These are phyloP conservation scores for Phialemonium atrogriseum DNA, from an alignment of 2,329 filamentous ascomycete species.

Conservation along the genomic window DNA sequence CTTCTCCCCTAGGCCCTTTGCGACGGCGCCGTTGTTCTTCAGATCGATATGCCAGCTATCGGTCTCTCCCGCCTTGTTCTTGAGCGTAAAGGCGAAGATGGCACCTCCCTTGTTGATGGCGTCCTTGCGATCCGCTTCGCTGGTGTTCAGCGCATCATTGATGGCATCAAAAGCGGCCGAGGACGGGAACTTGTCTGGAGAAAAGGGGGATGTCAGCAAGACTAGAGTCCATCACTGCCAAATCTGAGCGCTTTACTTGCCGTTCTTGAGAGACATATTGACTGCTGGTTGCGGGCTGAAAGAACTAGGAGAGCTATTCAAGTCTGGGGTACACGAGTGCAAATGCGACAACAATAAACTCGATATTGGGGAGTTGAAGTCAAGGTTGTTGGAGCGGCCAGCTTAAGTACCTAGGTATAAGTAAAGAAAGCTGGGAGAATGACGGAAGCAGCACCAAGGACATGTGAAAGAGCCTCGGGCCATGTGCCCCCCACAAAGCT, in stretches of 20 bases:
- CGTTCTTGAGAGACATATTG: conserved; percentile 67
- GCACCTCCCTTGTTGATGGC: conserved; percentile 84
- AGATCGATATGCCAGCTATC: conserved; percentile 94
- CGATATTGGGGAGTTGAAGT: no score
- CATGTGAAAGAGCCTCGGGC: no score
- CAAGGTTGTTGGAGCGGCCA: no score
- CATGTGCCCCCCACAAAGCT: no score
- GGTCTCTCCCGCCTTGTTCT: conserved; percentile 73
- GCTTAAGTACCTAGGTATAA: no score
- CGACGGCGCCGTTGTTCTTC: conserved; percentile 79
- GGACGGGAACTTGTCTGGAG: conserved; percentile 71
- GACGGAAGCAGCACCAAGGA: no score
- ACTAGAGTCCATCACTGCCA: not conserved
- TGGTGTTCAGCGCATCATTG: conserved; percentile 58
- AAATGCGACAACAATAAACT: no score
- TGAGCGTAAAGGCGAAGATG: conserved; percentile 85
- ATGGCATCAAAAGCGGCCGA: conserved; percentile 90
- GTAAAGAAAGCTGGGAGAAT: no score
- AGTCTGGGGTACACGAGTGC: no score
- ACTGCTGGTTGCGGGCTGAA: no score
- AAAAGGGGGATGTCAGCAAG: not conserved
- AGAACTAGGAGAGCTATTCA: no score
- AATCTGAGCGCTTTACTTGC: conserved; percentile 32
- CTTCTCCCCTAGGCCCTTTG: conserved; percentile 70
- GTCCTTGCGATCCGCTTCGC: conserved; percentile 65